Conservation (phyloP, 116 monocot genomes). For the Dioscorea cayenensis region DNA sequence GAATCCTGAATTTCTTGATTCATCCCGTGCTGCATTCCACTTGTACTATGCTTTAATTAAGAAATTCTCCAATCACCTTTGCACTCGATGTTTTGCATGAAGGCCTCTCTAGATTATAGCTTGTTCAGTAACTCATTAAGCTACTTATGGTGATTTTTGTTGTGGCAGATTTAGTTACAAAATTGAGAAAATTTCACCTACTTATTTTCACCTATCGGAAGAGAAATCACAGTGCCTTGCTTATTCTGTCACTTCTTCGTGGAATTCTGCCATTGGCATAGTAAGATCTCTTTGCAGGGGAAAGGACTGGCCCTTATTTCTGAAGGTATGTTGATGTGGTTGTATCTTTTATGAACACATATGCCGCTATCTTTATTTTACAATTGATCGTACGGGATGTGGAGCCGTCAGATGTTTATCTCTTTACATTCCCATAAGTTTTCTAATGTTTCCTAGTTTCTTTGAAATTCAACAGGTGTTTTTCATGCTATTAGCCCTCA, state of each 20-base stretch:
- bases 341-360: background rate
- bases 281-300: conserved; percentile 83
- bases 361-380: background rate
- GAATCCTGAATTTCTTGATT: no score
- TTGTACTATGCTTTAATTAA: no score
- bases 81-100: no score
- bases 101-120: no score
- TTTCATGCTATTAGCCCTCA: conserved; percentile 27
- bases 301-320: conserved; percentile 65
- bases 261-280: conserved; percentile 58
- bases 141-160: background rate
- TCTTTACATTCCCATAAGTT: background rate
- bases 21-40: no score
- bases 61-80: no score
- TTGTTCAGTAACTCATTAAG: background rate
- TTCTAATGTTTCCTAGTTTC: background rate
- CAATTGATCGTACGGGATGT: background rate
- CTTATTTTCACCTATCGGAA: conserved; percentile 69
- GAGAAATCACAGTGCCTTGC: conserved; percentile 42
- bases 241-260: conserved; percentile 42
- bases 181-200: conserved; percentile 68
- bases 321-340: conserved; percentile 36
- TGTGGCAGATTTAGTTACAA: conserved; percentile 64
- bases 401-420: background rate
- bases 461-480: conserved; percentile 24